Conservation (phyloP, 1,284 basidiomycete species). For the Cutaneotrichosporon sp. region DNA sequence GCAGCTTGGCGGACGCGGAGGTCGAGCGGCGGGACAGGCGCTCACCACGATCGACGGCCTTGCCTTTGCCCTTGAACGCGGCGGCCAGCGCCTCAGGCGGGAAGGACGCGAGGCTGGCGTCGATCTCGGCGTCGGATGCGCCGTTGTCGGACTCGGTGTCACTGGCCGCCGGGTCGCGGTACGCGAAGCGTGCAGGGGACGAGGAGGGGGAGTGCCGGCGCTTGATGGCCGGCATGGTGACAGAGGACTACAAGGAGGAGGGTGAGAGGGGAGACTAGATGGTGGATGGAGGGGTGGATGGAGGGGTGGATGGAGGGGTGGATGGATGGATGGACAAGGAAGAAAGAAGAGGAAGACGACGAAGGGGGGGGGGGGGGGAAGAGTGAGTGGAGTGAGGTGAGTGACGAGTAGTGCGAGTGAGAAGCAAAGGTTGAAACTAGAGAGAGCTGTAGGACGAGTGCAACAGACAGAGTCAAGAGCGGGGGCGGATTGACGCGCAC, state of each 20-base stretch:
- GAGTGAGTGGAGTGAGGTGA: no score
- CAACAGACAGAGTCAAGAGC: no score
- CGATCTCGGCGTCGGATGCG: conserved; percentile 9
- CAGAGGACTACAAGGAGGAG: background rate
- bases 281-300: no score
- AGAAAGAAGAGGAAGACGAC: background rate
- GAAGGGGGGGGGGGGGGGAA: background rate
- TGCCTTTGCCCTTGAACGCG: background rate
- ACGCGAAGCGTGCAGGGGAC: background rate
- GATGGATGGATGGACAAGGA: no score
- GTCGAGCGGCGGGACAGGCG: no score
- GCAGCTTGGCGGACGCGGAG: background rate
- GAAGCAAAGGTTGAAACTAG: no score
- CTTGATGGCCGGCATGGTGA: background rate
- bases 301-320: background rate
- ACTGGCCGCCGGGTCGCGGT: background rate
- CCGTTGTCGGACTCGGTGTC: conserved; percentile 4
- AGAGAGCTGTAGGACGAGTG: no score
- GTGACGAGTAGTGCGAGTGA: no score
- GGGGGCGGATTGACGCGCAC: no score
- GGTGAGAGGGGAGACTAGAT: no score
- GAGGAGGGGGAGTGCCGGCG: conserved; percentile 1
- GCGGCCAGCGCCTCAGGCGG: background rate
- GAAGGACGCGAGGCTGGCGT: conserved; percentile 9
- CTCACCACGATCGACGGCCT: background rate